These are phyloP conservation scores for Meira nashicola DNA, from an alignment of 1,284 basidiomycete species.

Conservation along the genomic window DNA sequence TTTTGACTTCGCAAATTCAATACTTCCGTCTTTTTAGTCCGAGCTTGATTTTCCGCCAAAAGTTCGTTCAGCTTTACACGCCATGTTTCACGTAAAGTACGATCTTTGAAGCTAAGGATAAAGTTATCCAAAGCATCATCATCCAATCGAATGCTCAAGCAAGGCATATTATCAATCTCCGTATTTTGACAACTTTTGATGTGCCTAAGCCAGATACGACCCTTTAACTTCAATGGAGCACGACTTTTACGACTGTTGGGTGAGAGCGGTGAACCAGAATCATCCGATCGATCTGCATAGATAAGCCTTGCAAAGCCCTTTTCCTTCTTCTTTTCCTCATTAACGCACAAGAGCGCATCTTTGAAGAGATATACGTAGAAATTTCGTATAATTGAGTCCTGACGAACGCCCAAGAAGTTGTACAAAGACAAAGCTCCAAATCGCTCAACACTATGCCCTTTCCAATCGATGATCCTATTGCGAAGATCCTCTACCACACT, in stretches of 20 bases:
- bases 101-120: conserved; percentile 86
- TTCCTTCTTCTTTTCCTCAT: conserved; percentile 82
- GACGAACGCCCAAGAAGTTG: conserved; percentile 78
- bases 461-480: conserved; percentile 86
- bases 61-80: conserved; percentile 55
- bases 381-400: conserved; percentile 78
- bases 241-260: conserved; percentile 50
- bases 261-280: background rate
- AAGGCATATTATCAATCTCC: conserved; percentile 62
- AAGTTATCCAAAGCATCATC: conserved; percentile 87
- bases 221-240: conserved; percentile 81
- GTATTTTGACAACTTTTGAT: conserved; percentile 79
- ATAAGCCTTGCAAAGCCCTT: conserved; percentile 66
- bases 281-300: background rate
- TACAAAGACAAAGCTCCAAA: conserved; percentile 85
- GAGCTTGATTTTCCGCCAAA: conserved; percentile 13
- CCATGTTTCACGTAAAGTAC: conserved; percentile 83
- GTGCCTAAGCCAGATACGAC: conserved; percentile 87
- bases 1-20: too few relatives aligned
- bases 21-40: background rate
- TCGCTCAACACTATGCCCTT: conserved; percentile 74
- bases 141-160: conserved; percentile 90
- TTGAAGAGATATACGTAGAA: conserved; percentile 94
- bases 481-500: conserved; percentile 80
- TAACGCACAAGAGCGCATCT: conserved; percentile 91